These are phyloP conservation scores for Penicillium turbatum DNA, from an alignment of 495 filamentous ascomycete species.

Conservation along the genomic window DNA sequence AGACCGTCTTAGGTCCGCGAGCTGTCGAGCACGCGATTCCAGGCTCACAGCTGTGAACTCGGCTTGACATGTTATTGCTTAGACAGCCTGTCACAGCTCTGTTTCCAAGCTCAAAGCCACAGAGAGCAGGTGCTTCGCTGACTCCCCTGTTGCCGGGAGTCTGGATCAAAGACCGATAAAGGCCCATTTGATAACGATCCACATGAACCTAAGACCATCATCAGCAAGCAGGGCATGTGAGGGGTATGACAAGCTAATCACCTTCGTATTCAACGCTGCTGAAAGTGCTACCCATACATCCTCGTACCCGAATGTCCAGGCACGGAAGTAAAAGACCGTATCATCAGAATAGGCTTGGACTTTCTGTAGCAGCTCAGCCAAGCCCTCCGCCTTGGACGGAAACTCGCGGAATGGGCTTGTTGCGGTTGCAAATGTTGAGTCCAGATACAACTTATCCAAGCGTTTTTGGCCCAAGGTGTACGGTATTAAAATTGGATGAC, in stretches of 20 bases:
- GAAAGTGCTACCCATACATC: conserved; percentile 87
- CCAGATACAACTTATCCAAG: conserved; percentile 79
- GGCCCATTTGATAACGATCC: conserved; percentile 69
- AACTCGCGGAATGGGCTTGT: conserved; percentile 47
- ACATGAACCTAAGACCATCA: conserved; percentile 61
- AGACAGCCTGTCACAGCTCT: conserved; percentile 62
- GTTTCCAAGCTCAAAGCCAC: conserved; percentile 77
- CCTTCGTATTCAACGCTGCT: conserved; percentile 60
- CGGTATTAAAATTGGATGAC: conserved; percentile 70
- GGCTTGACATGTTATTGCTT: conserved; percentile 56
- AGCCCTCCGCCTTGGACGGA: conserved; percentile 61
- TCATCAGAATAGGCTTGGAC: conserved; percentile 64
- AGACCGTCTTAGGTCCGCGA: conserved; percentile 55
- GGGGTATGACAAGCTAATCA: conserved; percentile 23
- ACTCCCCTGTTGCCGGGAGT: conserved; percentile 28
- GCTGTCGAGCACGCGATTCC: conserved; percentile 58
- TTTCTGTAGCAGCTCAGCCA: conserved; percentile 69
- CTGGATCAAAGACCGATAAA: conserved; percentile 64
- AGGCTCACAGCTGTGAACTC: conserved; percentile 85
- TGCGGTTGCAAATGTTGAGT: conserved; percentile 69
- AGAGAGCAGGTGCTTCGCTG: conserved; percentile 61
- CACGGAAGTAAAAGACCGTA: conserved; percentile 77
- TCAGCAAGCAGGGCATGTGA: conserved; percentile 6
- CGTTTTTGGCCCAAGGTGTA: conserved; percentile 63
- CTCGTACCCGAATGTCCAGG: conserved; percentile 94